Evolutionary conservation across 2,329 filamentous ascomycete genomes (phyloP).

Genomic region (Trichoderma semiorbis): DNA sequence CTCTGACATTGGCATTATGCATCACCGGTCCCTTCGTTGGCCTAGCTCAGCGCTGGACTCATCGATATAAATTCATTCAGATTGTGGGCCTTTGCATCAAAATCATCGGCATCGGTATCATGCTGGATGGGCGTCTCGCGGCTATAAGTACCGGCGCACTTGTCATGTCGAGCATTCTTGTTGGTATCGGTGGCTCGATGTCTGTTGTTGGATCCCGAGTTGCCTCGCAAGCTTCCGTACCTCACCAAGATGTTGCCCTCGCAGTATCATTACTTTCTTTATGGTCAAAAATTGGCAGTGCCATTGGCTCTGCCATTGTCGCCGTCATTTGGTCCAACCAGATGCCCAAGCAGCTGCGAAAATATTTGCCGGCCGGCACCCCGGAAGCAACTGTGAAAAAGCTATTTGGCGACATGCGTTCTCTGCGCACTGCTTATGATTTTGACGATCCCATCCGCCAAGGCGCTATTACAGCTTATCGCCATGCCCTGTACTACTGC

Average conservation of each 20-base stretch:
- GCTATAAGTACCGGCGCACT: slow-evolving; percentile 36
- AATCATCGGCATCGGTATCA: slow-evolving; percentile 36
- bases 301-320: slow-evolving; percentile 35
- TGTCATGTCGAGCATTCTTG: slow-evolving; percentile 18
- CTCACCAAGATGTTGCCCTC: slow-evolving; percentile 36
- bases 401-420: slow-evolving; percentile 34
- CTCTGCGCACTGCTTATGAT: slow-evolving; percentile 30
- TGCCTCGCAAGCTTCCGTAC: slow-evolving; percentile 38
- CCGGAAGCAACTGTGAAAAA: slow-evolving; percentile 25
- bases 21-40: slow-evolving; percentile 33
- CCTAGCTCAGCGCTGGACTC: slow-evolving; percentile 33
- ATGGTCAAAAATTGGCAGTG: slow-evolving; percentile 36
- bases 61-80: slow-evolving; percentile 39
- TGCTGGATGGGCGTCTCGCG: slow-evolving; percentile 28
- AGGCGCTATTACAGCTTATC: slow-evolving; percentile 33
- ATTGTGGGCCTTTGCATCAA: slow-evolving; percentile 35
- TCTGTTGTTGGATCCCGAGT: slow-evolving; percentile 37
- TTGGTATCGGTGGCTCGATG: slow-evolving; percentile 27
- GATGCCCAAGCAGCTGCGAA: slow-evolving; percentile 26
- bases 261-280: slow-evolving; percentile 34
- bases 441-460: slow-evolving; percentile 34
- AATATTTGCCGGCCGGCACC: slow-evolving; percentile 23
- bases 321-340: slow-evolving; percentile 36
- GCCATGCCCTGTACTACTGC: slow-evolving; percentile 34
- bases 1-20: slow-evolving; percentile 35